phyloP scores from a whole-genome alignment of 352 stramenopile species.

The Globisporangium okanoganense region DNA sequence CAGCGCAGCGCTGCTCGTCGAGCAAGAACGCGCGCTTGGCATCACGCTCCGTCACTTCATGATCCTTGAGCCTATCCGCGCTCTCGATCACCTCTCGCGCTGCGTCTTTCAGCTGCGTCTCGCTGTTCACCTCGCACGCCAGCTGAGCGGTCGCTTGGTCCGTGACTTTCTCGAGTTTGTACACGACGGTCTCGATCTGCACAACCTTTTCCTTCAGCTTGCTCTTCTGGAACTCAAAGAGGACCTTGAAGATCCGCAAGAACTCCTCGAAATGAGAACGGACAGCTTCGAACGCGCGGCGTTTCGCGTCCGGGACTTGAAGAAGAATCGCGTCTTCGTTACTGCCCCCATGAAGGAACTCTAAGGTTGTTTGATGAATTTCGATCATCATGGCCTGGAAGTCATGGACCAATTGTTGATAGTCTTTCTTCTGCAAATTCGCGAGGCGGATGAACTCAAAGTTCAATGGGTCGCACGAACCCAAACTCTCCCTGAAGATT shows the following conservation, averaged over 20 bases:
- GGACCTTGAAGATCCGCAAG: conserved; percentile 32
- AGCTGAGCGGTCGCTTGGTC: conserved; percentile 3
- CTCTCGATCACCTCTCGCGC: conserved; percentile 28
- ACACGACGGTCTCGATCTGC: not conserved
- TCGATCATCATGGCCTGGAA: conserved; percentile 10
- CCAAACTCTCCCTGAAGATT: conserved; percentile 16
- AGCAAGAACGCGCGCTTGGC: conserved; percentile 44
- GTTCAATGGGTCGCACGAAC: conserved; percentile 1
- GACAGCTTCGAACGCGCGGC: conserved; percentile 21
- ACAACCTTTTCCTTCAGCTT: conserved; percentile 18
- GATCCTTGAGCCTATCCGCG: conserved; percentile 19
- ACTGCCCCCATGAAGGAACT: not conserved
- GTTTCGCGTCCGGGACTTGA: conserved; percentile 6
- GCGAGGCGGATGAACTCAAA: conserved; percentile 8
- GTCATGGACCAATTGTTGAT: not conserved
- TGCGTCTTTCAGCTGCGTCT: conserved; percentile 31
- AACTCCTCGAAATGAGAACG: conserved; percentile 47
- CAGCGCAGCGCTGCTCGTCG: conserved; percentile 47
- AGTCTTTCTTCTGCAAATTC: not conserved
- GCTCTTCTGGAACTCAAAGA: conserved; percentile 40
- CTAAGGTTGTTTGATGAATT: not conserved
- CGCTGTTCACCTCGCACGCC: conserved; percentile 30
- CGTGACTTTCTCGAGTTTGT: conserved; percentile 3
- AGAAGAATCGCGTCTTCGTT: not conserved
- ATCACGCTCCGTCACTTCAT: conserved; percentile 37